Evolutionary conservation across 192 early-diverging fungal species (phyloP).

Genomic region (Coemansia sp.): DNA sequence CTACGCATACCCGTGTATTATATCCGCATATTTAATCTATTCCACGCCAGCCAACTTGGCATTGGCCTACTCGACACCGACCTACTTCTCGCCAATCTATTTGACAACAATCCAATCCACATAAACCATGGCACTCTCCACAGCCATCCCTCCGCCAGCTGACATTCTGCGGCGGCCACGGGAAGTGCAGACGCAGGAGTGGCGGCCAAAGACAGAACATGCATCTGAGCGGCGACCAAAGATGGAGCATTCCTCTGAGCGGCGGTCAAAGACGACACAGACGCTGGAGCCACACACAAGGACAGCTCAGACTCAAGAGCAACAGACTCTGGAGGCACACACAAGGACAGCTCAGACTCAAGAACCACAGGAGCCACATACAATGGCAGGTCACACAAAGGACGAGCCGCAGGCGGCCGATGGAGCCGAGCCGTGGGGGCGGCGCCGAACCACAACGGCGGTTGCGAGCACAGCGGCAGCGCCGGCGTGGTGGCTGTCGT

Average conservation of each 20-base stretch:
- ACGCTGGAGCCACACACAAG: not conserved
- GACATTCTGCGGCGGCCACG: not conserved
- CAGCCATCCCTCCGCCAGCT: not conserved
- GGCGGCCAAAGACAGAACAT: not conserved
- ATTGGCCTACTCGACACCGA: too few species aligned
- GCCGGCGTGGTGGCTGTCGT: slow-evolving; percentile 46
- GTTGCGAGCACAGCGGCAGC: not conserved
- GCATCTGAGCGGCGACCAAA: not conserved
- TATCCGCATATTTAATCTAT: not conserved
- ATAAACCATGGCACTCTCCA: not conserved
- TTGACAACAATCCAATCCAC: not conserved
- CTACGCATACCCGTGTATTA: not conserved
- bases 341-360: not conserved
- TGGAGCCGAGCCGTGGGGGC: not conserved
- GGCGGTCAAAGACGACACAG: not conserved
- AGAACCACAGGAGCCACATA: not conserved
- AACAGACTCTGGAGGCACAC: not conserved
- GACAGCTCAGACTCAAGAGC: not conserved
- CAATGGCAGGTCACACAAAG: not conserved
- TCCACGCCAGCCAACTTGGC: not conserved
- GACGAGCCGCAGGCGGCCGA: not conserved
- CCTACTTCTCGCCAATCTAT: too few species aligned
- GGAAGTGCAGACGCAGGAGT: not conserved
- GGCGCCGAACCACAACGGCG: not conserved
- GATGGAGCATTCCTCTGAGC: not conserved